Base-by-base conservation (phyloP, 306 rosid species). In the Potentilla sterilis region DNA sequence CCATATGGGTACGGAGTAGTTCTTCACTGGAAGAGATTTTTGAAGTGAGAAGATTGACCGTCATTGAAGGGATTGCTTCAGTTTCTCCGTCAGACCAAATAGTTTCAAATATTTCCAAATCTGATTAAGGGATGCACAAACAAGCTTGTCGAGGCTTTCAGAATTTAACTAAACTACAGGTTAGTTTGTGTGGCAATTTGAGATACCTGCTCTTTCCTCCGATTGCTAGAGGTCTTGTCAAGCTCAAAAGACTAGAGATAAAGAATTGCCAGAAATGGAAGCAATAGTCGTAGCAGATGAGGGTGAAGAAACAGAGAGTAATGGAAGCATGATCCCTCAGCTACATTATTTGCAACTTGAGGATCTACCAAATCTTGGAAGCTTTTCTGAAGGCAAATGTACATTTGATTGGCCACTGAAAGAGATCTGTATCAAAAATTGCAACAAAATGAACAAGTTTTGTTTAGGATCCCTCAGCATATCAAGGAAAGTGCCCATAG, bases 371-470 rank as follows among this genome's bases (percentile, higher is more conserved):
- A 19, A 52, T n/a, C 75, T 72, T 32, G 15, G 4, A 52, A 54
- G 21, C 15, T 54, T 38, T 37, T 6, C 51, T 12, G 66, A 54
- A 37, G 75, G 51, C 3, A 72, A 21, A 6, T 51, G 21, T 37
- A 38, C 34, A 3, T 38, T 72, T 19, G 49, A 72, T 19, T 72
- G 75, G 51, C 66, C 75, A 37, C 41, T 57, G 47, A 1, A 0
- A 16, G 0, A 0, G 10, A 32, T 34, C n/a, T 0, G 0, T 0
- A 22, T 70, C 0, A 0, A 0, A 0, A 3, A 1, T 2, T 72
- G 75, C 46, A 9, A 4, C 15, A 15, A 41, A n/a, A 72, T 38
- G 49, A 41, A 12, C 46, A 38, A 13, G 1, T 54, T n/a, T 18
- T 54, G 37, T 72, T 38, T 1, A 21, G 48, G 75, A 38, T 38